phyloP scores from a whole-genome alignment of 108 stramenopile genomes.

The Craspedostauros australis region DNA sequence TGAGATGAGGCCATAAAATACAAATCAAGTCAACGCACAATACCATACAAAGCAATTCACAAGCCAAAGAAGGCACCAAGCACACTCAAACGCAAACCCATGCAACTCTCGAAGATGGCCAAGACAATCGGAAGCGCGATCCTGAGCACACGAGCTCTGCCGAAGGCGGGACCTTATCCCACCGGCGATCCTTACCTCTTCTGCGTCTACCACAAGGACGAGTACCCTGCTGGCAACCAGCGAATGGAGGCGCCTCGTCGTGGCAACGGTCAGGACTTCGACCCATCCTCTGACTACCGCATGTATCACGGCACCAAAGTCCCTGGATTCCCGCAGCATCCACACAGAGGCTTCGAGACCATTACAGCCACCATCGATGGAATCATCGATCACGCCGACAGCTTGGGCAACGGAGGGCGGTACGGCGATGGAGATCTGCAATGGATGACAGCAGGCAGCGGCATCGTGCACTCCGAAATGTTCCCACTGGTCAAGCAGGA shows the following conservation, averaged over 20 bases:
- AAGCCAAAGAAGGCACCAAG: no score
- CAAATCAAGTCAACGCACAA: no score
- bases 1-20: no score
- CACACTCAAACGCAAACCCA: no score
- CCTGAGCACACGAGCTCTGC: slow-evolving; percentile 25
- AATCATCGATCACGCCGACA: slow-evolving; percentile 73
- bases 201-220: slow-evolving; percentile 78
- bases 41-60: no score
- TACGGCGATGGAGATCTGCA: slow-evolving; percentile 79
- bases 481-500: slow-evolving; percentile 45
- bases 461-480: slow-evolving; percentile 79
- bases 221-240: slow-evolving; percentile 52
- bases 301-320: slow-evolving; percentile 68
- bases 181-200: slow-evolving; percentile 80
- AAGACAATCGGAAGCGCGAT: slow-evolving; percentile 20
- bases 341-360: slow-evolving; percentile 88
- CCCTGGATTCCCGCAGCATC: slow-evolving; percentile 61
- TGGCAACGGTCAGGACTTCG: slow-evolving; percentile 56
- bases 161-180: slow-evolving; percentile 49
- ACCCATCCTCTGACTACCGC: slow-evolving; percentile 36
- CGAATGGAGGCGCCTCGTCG: slow-evolving; percentile 36
- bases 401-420: slow-evolving; percentile 55
- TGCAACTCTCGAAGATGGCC: slow-evolving; percentile 14
- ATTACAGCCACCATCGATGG: slow-evolving; percentile 76
- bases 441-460: slow-evolving; percentile 88